These are phyloP conservation scores for Astrothelium macrocarpum DNA, from an alignment of 495 filamentous ascomycete species.

Conservation along the genomic window DNA sequence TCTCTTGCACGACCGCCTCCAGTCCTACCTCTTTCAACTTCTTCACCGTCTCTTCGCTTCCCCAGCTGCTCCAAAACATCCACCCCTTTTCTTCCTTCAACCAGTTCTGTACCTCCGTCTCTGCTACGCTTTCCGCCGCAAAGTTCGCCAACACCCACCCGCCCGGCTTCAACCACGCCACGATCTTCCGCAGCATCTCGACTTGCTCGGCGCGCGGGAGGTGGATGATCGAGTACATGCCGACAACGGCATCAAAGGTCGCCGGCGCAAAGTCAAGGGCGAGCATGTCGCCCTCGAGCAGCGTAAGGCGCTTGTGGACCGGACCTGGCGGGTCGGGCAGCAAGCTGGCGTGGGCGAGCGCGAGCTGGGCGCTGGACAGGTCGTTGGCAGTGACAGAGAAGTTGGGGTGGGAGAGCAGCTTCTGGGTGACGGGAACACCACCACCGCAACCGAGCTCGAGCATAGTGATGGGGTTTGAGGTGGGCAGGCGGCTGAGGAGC, in stretches of 20 bases:
- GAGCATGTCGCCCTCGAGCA: conserved; percentile 37
- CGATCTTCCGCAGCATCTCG: conserved; percentile 28
- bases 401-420: conserved; percentile 7
- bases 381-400: conserved; percentile 10
- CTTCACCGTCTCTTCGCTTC: conserved; percentile 16
- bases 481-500: conserved; percentile 22
- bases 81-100: conserved; percentile 22
- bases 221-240: conserved; percentile 39
- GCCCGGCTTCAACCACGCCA: conserved; percentile 35
- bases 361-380: conserved; percentile 8
- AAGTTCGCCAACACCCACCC: conserved; percentile 37
- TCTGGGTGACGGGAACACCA: conserved; percentile 9
- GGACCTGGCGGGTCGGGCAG: conserved; percentile 1
- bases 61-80: conserved; percentile 41
- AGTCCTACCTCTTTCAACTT: conserved; percentile 19
- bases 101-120: conserved; percentile 21
- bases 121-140: conserved; percentile 20
- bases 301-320: background rate
- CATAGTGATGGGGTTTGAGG: background rate
- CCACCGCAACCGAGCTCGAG: conserved; percentile 10
- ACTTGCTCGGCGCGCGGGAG: conserved; percentile 36
- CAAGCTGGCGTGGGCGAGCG: conserved; percentile 4
- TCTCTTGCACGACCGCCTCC: conserved; percentile 14
- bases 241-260: conserved; percentile 35
- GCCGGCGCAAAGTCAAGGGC: conserved; percentile 24